Base-by-base conservation (phyloP, 345 rosid species). In the Euphorbia lathyris region DNA sequence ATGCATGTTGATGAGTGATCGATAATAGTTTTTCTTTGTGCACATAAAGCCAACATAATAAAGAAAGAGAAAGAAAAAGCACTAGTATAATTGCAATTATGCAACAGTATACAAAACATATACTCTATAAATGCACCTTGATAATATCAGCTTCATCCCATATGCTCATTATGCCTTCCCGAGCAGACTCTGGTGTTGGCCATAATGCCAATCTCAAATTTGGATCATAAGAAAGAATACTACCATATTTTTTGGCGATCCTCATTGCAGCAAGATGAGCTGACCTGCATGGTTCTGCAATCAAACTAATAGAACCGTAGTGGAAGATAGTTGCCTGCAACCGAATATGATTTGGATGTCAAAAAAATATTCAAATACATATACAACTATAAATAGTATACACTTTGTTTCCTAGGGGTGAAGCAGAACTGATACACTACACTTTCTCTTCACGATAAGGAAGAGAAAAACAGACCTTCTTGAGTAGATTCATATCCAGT, bases 241-340 rank as follows among this genome's bases (percentile, higher is more conserved):
- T 74, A 61, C 98, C 99, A 22, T 92, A 77, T 52, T 68, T 63
- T 79, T 87, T 90, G 36, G 98, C 98, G 12, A 88, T 77, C 63
- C 69, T 82, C 94, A 92, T 89, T 26, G 99, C 99, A 56, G 96
- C 96, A 74, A 96, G 91, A 76, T 90, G 99, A 76, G 94, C 77
- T 8, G 98, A 92, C 38, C 82, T 88, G 86, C 99, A 88, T 50
- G 99, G 99, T 67, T 96, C 99, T 48, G 86, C 77, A 48, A 96
- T 96, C 88, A 96, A 86, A 82, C 99, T 89, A 73, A 96, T 92
- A 1, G 98, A 96, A 47, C 99, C 99, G 65, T 86, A 96, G 75
- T 96, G 99, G 79, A 96, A 92, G 76, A 96, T 89, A 74, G 74
- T 81, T 23, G 89, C 99, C 99, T 92, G 97, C 72, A 74, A 60